Evolutionary conservation across 306 rosid genomes (phyloP), one percentile per base, ranked within the genome.

Genomic region (Gillenia trifoliata): DNA sequence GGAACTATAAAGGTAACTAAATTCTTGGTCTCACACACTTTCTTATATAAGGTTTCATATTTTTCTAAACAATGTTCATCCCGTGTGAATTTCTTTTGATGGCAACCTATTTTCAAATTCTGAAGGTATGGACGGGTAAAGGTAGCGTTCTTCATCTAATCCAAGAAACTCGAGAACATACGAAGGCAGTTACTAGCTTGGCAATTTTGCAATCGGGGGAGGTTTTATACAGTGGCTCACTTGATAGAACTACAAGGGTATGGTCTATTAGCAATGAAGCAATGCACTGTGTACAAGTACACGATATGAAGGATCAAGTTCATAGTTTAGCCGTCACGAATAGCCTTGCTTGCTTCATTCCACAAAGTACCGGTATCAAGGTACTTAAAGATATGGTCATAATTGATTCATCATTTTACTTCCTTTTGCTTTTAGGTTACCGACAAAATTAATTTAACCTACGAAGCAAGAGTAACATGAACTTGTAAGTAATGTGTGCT

Each of bases 251-350:
- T 45, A 64, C 80, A 59, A 93, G 88, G 92, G 97, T 87, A 81
- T 75, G 98, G 98, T 84, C 94, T 66, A 64, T 91, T 28, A 89
- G 88, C 67, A 84, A 86, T 74, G 80, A 83, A 68, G 74, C 52
- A 68, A 79, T 89, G 57, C 79, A 87, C 66, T 87, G 91, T 63
- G 75, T 82, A 52, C 89, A 88, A 82, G 86, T 86, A 63, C 88
- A 84, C 36, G 94, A 93, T 38, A 81, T 87, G 96, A 93, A 91
- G 88, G 98, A 88, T 71, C 98, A 89, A 65, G 84, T 93, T 82
- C 94, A 87, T 71, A 88, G 83, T 69, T 70, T 91, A 55, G 84
- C 78, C 33, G 83, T 91, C 72, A 70, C 83, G 67, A 79, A 85
- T 26, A 82, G 78, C 74, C 52, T 82, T 75, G 78, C 82, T 45